Evolutionary conservation across 805 yeast genomes (phyloP), one percentile per base, ranked within the genome.

Genomic region (Wickerhamiella kurtzmanii): DNA sequence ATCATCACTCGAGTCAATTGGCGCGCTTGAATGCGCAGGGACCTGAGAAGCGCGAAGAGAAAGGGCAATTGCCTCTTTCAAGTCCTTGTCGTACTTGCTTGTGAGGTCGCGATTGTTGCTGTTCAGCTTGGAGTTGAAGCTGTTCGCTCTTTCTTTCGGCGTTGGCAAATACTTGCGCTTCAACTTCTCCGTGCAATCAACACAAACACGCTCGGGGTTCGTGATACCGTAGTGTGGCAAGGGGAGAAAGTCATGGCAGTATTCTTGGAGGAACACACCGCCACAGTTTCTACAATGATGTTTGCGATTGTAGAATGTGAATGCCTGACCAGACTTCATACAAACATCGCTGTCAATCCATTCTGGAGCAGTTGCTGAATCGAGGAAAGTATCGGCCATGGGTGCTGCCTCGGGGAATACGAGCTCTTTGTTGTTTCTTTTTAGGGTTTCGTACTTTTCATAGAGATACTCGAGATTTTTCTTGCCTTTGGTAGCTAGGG

Each of bases 201-300:
- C 96, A 65, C 98, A 92, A 0, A 89, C 96, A 47, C 98, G 72
- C 1, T 89, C 97, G 0, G 94, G 85, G 46, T 82, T 85, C 53
- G 76, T 75, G 37, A 92, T 85, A 0, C 98, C 98, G 44, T 85
- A 70, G 41, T 81, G 80, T 0, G 94, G 89, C 47, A 92, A 67
- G 8, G 88, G 79, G 32, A 79, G 68, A 43, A 63, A 69, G 54
- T 83, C 76, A 1, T 80, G 68, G n/a, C 96, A 85, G 63, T 94
- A 95, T 4, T 76, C 73, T 53, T 83, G 88, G 63, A 94, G 80
- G 60, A 74, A 89, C 0, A 86, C 95, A 2, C 96, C 96, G 20
- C 98, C 98, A 66, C 98, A 92, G 45, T 94, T 82, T 45, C 98
- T 74, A 64, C 98, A 92, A 64, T 92, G 98, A 63, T 92, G 98